Evolutionary conservation across 495 filamentous ascomycete species (phyloP).

Genomic region (Penicillium samsonianum): DNA sequence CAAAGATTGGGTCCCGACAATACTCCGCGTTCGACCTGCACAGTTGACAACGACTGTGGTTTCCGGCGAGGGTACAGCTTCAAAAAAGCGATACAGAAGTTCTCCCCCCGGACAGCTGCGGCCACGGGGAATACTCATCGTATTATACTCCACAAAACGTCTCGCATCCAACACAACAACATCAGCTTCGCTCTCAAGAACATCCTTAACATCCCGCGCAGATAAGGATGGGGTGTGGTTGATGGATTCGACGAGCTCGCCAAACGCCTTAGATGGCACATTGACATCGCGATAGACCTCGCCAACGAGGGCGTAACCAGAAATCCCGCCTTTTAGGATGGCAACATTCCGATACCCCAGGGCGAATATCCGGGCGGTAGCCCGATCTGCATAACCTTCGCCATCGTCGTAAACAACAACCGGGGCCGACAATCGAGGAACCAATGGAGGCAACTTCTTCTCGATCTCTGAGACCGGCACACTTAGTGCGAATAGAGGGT

Average conservation of each 20-base stretch:
- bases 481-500: conserved; percentile 27
- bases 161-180: conserved; percentile 28
- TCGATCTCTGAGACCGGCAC: conserved; percentile 30
- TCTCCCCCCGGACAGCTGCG: conserved; percentile 33
- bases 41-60: conserved; percentile 32
- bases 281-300: conserved; percentile 34
- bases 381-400: conserved; percentile 23
- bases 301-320: conserved; percentile 21
- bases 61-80: conserved; percentile 24
- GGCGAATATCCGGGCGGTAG: conserved; percentile 15
- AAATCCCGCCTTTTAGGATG: conserved; percentile 26
- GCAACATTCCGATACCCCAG: conserved; percentile 23
- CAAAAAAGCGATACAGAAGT: conserved; percentile 28
- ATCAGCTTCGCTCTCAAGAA: conserved; percentile 19
- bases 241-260: conserved; percentile 33
- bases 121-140: conserved; percentile 32
- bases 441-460: conserved; percentile 19
- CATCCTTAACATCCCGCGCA: conserved; percentile 22
- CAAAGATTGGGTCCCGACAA: conserved; percentile 29
- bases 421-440: conserved; percentile 19
- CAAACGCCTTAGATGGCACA: conserved; percentile 34
- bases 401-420: conserved; percentile 29
- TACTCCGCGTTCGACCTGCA: conserved; percentile 32
- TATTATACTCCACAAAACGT: conserved; percentile 28
- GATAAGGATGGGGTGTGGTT: conserved; percentile 30